Percentiles rank a stretch among this genome's conserved stretches.
These are phyloP conservation scores for Acanthamoeba castellanii DNA, from an alignment of 208 protist species.

Conservation along the genomic window DNA sequence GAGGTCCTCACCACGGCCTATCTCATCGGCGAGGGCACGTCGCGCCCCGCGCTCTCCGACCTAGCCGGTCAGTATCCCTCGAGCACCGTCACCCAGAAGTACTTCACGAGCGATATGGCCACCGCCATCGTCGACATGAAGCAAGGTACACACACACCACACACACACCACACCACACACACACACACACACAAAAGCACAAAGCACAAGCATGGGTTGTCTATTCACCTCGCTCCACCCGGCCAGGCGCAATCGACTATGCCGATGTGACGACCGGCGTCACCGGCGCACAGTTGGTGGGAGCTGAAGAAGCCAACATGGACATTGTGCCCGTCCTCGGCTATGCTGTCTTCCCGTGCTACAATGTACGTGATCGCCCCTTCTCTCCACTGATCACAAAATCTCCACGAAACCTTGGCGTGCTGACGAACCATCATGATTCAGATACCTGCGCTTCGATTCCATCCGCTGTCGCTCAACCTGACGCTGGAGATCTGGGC, in stretches of 20 bases:
- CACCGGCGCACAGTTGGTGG: not conserved
- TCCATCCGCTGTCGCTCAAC: not conserved
- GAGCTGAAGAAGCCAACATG: not conserved
- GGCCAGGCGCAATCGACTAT: not conserved
- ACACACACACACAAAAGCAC: no score
- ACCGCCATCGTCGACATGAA: not conserved
- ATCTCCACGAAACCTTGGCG: not conserved
- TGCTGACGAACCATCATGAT: not conserved
- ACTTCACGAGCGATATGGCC: not conserved
- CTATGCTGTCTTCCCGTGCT: not conserved
- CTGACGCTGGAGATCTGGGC: constrained; percentile 13
- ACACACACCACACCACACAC: no score
- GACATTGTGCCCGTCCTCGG: not conserved
- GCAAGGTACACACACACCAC: not conserved
- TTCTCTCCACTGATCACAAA: no score
- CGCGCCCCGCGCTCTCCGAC: not conserved
- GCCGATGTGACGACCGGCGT: not conserved
- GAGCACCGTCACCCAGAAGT: not conserved
- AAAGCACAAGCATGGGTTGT: not conserved
- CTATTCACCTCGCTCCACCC: not conserved
- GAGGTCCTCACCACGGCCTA: not conserved
- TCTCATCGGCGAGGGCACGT: constrained; percentile 7
- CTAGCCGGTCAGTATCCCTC: not conserved
- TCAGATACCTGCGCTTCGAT: not conserved
- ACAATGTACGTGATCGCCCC: not conserved